Conservation (phyloP, 306 rosid species). For the Vicia sativa region DNA sequence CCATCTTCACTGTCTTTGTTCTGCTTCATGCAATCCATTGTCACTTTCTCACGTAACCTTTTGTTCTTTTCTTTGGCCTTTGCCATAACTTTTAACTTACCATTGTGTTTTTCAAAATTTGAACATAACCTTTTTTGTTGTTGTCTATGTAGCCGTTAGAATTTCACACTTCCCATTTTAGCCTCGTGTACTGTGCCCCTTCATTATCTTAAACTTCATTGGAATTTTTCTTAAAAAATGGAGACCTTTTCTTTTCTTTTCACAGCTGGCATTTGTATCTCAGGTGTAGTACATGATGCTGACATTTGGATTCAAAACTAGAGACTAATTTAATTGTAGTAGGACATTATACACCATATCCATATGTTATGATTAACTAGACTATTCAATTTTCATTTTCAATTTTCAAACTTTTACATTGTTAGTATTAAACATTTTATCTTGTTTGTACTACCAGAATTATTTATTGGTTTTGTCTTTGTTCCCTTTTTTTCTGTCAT, state of each 20-base stretch:
- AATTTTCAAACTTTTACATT: constrained; percentile 27
- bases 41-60: constrained; percentile 33
- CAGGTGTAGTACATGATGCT: constrained; percentile 37
- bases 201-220: constrained; percentile 26
- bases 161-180: constrained; percentile 41
- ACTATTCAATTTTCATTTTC: constrained; percentile 22
- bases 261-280: constrained; percentile 32
- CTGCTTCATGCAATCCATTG: constrained; percentile 17
- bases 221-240: constrained; percentile 24
- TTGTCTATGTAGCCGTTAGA: constrained; percentile 46
- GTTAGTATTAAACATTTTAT: constrained; percentile 6
- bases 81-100: constrained; percentile 9
- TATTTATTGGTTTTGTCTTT: constrained; percentile 44
- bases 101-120: constrained; percentile 44
- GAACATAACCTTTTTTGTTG: constrained; percentile 38
- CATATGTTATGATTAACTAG: neutral
- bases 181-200: constrained; percentile 31
- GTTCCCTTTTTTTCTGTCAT: constrained; percentile 40
- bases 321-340: constrained; percentile 31
- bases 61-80: constrained; percentile 34
- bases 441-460: constrained; percentile 4
- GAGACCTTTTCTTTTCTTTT: constrained; percentile 34
- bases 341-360: neutral
- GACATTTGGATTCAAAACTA: constrained; percentile 43
- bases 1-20: neutral